A percentile compares a stretch with the other conserved stretches of the same genome.
Evolutionary conservation across 140 eudicot genomes (phyloP).

Genomic region (Ambrosia hybrid): DNA sequence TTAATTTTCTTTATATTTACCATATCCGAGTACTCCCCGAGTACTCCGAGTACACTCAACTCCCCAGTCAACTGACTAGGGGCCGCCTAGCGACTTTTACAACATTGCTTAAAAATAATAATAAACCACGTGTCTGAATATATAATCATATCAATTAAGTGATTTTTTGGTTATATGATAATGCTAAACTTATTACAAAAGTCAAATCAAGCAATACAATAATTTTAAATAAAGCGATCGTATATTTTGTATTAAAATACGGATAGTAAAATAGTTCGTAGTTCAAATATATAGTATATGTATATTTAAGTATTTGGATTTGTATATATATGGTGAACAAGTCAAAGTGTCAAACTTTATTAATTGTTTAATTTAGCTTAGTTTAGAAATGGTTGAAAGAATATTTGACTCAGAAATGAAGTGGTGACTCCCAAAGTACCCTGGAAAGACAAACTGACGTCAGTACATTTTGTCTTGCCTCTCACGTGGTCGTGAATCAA

Average conservation of each 20-base stretch:
- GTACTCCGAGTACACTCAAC: too few relatives aligned
- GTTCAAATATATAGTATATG: not conserved
- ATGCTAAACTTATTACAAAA: not conserved
- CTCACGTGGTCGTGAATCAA: not conserved
- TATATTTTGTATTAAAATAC: not conserved
- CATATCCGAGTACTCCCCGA: too few relatives aligned
- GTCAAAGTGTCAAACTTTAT: conserved; percentile 4
- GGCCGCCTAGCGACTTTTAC: too few relatives aligned
- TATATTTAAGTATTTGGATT: not conserved
- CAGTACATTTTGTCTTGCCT: conserved; percentile 21
- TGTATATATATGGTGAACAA: not conserved
- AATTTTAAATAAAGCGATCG: not conserved
- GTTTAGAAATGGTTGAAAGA: conserved; percentile 20
- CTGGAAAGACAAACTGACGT: conserved; percentile 30
- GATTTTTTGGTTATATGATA: too few relatives aligned
- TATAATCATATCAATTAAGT: too few relatives aligned
- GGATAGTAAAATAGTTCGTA: not conserved
- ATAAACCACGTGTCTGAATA: too few relatives aligned
- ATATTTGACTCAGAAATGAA: conserved; percentile 25
- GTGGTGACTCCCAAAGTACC: conserved; percentile 26
- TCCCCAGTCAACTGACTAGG: too few relatives aligned
- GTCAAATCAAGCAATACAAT: not conserved
- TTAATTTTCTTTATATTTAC: too few relatives aligned
- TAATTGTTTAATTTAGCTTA: not conserved
- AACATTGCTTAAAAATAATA: too few relatives aligned